Percentiles rank a stretch among this genome's conserved stretches.
phyloP scores from a whole-genome alignment of 208 protist species.

The Leishmania gerbilli region DNA sequence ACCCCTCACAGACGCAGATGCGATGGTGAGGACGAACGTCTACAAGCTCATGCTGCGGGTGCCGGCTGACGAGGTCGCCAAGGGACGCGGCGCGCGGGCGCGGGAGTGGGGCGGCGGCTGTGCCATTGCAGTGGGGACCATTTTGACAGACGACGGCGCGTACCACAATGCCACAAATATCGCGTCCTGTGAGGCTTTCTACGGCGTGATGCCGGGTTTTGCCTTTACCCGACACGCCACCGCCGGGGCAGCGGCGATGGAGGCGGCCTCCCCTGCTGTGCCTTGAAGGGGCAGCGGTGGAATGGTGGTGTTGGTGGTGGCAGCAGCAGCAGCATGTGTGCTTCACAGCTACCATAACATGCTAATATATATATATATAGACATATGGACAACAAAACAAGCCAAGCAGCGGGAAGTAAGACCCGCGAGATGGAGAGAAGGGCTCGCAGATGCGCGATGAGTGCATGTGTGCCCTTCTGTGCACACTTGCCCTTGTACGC shows the following conservation, averaged over 20 bases:
- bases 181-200: slow-evolving; percentile 30
- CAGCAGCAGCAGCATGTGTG: neutral
- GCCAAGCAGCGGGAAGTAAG: neutral
- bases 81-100: neutral
- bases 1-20: slow-evolving; percentile 13
- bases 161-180: slow-evolving; percentile 59
- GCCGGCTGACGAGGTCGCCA: slow-evolving; percentile 2
- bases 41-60: slow-evolving; percentile 33
- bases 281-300: neutral
- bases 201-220: slow-evolving; percentile 22
- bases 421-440: neutral
- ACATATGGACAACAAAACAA: neutral
- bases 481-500: neutral
- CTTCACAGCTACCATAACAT: neutral
- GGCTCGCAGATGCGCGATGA: neutral
- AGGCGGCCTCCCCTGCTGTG: neutral
- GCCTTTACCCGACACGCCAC: neutral
- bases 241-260: neutral
- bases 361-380: too few species aligned
- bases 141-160: slow-evolving; percentile 39
- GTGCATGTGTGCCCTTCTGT: neutral
- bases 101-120: slow-evolving; percentile 1
- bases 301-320: neutral
- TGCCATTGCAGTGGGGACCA: slow-evolving; percentile 37
- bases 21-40: slow-evolving; percentile 29